Conservation (phyloP, 306 rosid species). For the Malus sylvestris region DNA sequence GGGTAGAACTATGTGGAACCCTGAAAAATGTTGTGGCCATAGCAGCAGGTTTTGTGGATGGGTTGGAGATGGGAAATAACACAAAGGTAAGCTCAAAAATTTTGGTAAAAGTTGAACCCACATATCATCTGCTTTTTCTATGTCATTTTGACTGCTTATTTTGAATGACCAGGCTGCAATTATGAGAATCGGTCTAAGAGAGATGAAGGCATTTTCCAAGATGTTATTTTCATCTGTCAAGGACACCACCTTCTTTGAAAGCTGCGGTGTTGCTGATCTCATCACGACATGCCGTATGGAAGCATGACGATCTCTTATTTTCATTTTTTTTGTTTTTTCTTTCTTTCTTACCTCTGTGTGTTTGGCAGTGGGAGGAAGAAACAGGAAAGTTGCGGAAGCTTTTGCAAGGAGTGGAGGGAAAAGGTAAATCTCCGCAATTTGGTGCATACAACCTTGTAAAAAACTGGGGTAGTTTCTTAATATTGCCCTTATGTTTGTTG, state of each 20-base stretch:
- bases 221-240: slow-evolving; percentile 75
- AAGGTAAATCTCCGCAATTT: slow-evolving; percentile 38
- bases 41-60: slow-evolving; percentile 96
- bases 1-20: slow-evolving; percentile 93
- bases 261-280: slow-evolving; percentile 95
- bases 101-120: not conserved
- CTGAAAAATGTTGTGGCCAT: slow-evolving; percentile 84
- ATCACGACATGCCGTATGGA: slow-evolving; percentile 89
- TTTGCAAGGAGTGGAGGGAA: slow-evolving; percentile 68
- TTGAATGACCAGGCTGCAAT: slow-evolving; percentile 67
- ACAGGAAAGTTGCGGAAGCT: slow-evolving; percentile 90
- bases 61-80: slow-evolving; percentile 94
- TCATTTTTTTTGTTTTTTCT: not conserved
- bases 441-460: not conserved
- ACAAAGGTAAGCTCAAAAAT: slow-evolving; percentile 53
- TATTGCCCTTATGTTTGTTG: slow-evolving; percentile 2
- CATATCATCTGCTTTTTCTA: not conserved
- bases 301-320: slow-evolving; percentile 6
- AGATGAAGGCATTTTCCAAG: slow-evolving; percentile 77
- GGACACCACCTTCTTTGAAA: slow-evolving; percentile 81
- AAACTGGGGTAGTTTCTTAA: not conserved
- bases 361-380: slow-evolving; percentile 92
- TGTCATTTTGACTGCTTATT: slow-evolving; percentile 11
- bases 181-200: slow-evolving; percentile 82
- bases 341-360: slow-evolving; percentile 8